Evolutionary conservation across 148 eudicot species (phyloP).

Genomic region (Rhododendron griersonianum): DNA sequence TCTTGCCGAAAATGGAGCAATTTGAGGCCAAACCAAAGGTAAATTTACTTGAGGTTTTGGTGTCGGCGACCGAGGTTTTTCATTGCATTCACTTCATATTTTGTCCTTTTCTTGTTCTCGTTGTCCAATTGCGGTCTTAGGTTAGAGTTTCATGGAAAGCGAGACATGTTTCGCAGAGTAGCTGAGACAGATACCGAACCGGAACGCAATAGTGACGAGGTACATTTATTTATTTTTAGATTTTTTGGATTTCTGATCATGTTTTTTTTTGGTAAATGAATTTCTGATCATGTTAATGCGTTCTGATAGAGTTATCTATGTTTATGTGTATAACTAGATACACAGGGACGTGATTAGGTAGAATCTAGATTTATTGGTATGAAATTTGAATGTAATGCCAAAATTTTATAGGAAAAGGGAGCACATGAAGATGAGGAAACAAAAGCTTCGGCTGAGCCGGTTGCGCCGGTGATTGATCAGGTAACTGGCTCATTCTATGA

Average conservation of each 20-base stretch:
- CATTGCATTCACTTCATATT: neutral
- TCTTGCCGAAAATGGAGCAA: constrained; percentile 13
- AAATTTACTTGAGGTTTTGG: neutral
- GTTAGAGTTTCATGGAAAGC: constrained; percentile 29
- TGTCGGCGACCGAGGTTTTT: neutral
- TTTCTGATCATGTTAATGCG: neutral
- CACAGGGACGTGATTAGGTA: neutral
- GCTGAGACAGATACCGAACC: constrained; percentile 53
- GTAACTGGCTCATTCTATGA: constrained; percentile 7
- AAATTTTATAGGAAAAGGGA: constrained; percentile 32
- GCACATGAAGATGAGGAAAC: constrained; percentile 31
- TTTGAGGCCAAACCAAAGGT: constrained; percentile 29
- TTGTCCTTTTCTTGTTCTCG: neutral
- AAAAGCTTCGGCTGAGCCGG: constrained; percentile 20
- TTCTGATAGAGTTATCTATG: neutral
- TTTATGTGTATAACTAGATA: neutral
- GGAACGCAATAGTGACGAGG: constrained; percentile 54
- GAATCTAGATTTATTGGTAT: neutral
- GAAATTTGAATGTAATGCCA: constrained; percentile 5
- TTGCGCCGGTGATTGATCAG: constrained; percentile 29
- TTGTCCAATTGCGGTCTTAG: constrained; percentile 20
- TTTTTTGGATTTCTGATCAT: neutral
- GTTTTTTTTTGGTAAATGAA: neutral
- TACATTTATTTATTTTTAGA: neutral
- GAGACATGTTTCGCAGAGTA: constrained; percentile 50